phyloP scores from a whole-genome alignment of 2,329 filamentous ascomycete species.

The Ilyonectria mors-panacis region DNA sequence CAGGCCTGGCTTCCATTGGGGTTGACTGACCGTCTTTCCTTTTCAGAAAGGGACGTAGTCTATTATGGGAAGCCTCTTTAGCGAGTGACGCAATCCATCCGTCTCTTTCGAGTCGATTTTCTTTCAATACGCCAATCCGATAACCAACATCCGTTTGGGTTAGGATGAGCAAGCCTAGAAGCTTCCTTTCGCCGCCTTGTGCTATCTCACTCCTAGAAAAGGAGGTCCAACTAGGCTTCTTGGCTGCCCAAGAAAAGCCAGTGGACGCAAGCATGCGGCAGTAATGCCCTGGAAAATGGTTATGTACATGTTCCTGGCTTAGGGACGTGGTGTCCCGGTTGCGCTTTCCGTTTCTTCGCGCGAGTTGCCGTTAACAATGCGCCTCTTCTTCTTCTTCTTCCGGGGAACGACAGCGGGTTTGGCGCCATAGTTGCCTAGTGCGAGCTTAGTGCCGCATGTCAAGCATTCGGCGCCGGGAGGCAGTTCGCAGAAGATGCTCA shows the following conservation, averaged over 20 bases:
- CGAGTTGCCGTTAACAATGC: conserved; percentile 65
- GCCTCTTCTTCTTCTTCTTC: conserved; percentile 85
- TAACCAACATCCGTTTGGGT: neutral
- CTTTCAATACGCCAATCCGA: neutral
- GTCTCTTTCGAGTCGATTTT: conserved; percentile 4
- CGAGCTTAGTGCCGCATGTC: conserved; percentile 85
- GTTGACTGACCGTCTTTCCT: neutral
- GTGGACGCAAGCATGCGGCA: neutral
- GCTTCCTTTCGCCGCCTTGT: neutral
- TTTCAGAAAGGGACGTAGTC: neutral
- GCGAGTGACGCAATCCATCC: neutral
- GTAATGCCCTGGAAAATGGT: neutral
- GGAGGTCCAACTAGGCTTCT: too few relatives aligned
- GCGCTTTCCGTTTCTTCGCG: conserved; percentile 72
- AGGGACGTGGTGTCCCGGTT: conserved; percentile 70
- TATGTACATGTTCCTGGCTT: conserved; percentile 12
- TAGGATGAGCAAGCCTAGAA: neutral
- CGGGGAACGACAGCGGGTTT: conserved; percentile 82
- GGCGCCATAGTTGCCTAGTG: conserved; percentile 81
- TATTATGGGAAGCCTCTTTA: neutral
- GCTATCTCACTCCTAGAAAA: neutral
- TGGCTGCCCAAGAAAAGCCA: neutral
- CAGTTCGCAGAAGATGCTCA: conserved; percentile 89
- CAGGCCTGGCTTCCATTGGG: neutral
- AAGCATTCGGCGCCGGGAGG: conserved; percentile 78